Evolutionary conservation across 192 early-diverging fungal genomes (phyloP).

Genomic region (Irineochytrium annulatum): DNA sequence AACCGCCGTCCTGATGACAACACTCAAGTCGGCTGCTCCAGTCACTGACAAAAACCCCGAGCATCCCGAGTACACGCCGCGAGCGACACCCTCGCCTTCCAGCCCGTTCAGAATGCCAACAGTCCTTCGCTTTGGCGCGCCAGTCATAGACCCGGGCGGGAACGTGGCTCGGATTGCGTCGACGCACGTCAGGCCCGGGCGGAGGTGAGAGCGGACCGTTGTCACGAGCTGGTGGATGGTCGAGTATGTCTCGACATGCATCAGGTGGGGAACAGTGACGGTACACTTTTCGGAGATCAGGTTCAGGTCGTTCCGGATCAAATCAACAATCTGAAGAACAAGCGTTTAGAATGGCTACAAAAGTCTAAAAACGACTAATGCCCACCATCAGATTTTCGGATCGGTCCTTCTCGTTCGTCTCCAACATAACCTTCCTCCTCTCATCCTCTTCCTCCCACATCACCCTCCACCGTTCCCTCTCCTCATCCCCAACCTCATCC

Average conservation of each 20-base stretch:
- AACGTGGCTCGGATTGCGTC: constrained; percentile 74
- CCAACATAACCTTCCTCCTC: constrained; percentile 43
- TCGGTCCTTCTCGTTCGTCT: constrained; percentile 77
- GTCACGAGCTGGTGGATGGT: constrained; percentile 91
- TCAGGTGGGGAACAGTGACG: constrained; percentile 76
- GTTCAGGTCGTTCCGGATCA: constrained; percentile 90
- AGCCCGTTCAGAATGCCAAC: constrained; percentile 72
- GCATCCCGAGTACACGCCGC: constrained; percentile 87
- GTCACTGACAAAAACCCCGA: constrained; percentile 78
- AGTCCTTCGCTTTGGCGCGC: constrained; percentile 89
- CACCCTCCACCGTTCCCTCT: too few species aligned
- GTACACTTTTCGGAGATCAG: constrained; percentile 60
- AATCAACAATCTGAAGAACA: constrained; percentile 76
- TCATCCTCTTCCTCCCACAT: constrained; percentile 37
- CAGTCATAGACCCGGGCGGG: constrained; percentile 97
- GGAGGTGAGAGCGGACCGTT: constrained; percentile 64
- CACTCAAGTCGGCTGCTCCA: constrained; percentile 70
- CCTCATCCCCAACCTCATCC: constrained; percentile 34
- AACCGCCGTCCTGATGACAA: constrained; percentile 89
- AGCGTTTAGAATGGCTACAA: constrained; percentile 7
- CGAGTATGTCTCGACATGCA: constrained; percentile 85
- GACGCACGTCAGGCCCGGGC: constrained; percentile 56
- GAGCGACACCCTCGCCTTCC: constrained; percentile 55
- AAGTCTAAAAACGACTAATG: background rate
- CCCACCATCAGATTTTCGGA: constrained; percentile 96